phyloP scores from a whole-genome alignment of 2,329 filamentous ascomycete genomes.

The Chalara sp. region DNA sequence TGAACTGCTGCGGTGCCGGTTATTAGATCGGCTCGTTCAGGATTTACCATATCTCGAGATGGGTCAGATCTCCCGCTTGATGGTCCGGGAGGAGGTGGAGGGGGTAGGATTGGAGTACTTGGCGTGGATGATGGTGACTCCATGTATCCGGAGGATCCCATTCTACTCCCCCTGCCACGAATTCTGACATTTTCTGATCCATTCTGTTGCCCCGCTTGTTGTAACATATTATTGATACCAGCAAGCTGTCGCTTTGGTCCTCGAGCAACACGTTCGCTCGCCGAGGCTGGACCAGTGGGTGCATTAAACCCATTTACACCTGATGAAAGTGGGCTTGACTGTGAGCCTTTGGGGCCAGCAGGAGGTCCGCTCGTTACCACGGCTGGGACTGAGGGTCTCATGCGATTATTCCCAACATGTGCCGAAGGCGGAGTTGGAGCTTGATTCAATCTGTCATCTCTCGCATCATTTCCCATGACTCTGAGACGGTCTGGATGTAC shows the following conservation, averaged over 20 bases:
- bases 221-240: conserved; percentile 52
- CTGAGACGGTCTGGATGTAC: conserved; percentile 27
- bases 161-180: conserved; percentile 27
- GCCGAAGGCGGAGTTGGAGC: conserved; percentile 21
- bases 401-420: conserved; percentile 27
- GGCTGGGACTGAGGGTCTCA: conserved; percentile 26
- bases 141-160: conserved; percentile 18
- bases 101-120: conserved; percentile 46
- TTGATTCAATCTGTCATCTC: conserved; percentile 4
- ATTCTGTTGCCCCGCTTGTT: conserved; percentile 41
- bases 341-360: conserved; percentile 24
- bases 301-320: conserved; percentile 20
- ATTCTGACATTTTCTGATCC: conserved; percentile 23
- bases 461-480: conserved; percentile 15
- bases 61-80: conserved; percentile 20
- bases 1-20: conserved; percentile 10
- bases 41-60: conserved; percentile 18
- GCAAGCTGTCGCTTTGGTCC: conserved; percentile 43
- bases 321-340: conserved; percentile 20
- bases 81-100: conserved; percentile 43
- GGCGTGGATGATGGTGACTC: conserved; percentile 32
- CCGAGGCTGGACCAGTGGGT: conserved; percentile 28
- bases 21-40: conserved; percentile 23
- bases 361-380: conserved; percentile 21
- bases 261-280: conserved; percentile 21